phyloP scores from a whole-genome alignment of 2,329 filamentous ascomycete species.

The Plectosphaerella cucumerina region DNA sequence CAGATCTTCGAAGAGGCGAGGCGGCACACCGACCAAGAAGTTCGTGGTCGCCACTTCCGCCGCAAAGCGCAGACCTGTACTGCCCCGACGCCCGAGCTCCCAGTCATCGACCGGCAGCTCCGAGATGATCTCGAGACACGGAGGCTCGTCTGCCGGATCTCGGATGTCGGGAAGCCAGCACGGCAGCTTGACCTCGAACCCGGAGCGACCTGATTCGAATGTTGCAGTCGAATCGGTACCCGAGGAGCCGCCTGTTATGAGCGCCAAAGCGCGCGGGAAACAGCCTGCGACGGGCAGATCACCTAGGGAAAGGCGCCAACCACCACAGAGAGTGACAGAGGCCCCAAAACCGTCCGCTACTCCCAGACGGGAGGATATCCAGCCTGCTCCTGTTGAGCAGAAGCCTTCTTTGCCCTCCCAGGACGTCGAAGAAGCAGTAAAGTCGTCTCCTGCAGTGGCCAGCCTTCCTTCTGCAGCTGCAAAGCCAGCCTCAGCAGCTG shows the following conservation, averaged over 20 bases:
- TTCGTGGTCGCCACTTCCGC: slow-evolving; percentile 39
- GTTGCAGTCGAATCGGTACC: slow-evolving; percentile 3
- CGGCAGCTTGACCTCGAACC: slow-evolving; percentile 18
- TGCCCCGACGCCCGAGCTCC: slow-evolving; percentile 43
- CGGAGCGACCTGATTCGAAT: slow-evolving; percentile 16
- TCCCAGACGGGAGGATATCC: too few relatives aligned
- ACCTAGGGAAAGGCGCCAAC: not conserved
- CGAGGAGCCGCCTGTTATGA: slow-evolving; percentile 17
- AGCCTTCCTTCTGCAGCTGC: too few relatives aligned
- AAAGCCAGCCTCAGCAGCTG: too few relatives aligned
- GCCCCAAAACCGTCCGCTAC: slow-evolving; percentile 4
- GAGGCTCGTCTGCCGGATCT: slow-evolving; percentile 15
- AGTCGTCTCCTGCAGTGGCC: too few relatives aligned
- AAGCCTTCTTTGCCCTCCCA: too few relatives aligned
- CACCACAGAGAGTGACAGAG: slow-evolving; percentile 8
- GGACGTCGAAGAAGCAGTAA: too few relatives aligned
- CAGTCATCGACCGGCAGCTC: slow-evolving; percentile 34
- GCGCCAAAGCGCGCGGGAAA: slow-evolving; percentile 46
- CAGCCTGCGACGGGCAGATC: slow-evolving; percentile 25
- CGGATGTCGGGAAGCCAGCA: slow-evolving; percentile 18
- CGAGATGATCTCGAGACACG: slow-evolving; percentile 27
- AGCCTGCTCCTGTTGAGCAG: too few relatives aligned
- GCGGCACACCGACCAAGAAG: slow-evolving; percentile 24
- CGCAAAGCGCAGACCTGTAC: slow-evolving; percentile 40
- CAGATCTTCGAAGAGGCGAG: slow-evolving; percentile 22